Percentiles rank a stretch among this genome's conserved stretches.
These are phyloP conservation scores for Aspergillus homomorphus DNA, from an alignment of 495 filamentous ascomycete species.

Conservation along the genomic window DNA sequence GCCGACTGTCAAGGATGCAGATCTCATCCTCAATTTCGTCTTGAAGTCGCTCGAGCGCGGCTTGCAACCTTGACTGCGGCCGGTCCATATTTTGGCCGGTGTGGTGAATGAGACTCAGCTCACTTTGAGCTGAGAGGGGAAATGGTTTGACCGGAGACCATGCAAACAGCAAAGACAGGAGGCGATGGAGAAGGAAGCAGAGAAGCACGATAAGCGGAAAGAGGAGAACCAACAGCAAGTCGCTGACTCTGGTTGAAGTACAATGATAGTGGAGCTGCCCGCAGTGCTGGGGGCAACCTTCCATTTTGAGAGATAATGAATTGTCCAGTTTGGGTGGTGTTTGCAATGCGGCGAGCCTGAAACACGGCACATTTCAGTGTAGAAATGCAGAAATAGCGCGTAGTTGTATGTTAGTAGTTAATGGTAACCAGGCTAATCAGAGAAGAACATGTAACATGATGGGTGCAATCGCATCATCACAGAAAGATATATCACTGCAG, in stretches of 20 bases:
- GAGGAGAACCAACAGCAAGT: neutral
- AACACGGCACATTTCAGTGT: too few species aligned
- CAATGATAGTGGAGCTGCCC: neutral
- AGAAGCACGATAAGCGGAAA: neutral
- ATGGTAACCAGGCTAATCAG: too few species aligned
- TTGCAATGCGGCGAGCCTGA: too few species aligned
- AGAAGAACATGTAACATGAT: too few species aligned
- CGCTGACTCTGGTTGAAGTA: neutral
- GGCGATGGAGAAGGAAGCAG: neutral
- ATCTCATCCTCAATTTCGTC: neutral
- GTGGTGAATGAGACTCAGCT: neutral
- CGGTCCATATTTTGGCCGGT: neutral
- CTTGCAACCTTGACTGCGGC: neutral
- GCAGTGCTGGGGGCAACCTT: neutral
- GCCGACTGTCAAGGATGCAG: neutral
- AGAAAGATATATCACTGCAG: too few species aligned
- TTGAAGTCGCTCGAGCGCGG: neutral
- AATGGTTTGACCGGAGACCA: neutral
- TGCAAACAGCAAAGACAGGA: neutral
- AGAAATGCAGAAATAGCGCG: too few species aligned
- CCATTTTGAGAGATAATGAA: neutral
- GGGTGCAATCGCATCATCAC: too few species aligned
- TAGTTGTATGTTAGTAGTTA: too few species aligned
- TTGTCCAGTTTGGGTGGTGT: too few species aligned
- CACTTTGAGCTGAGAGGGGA: neutral